These are phyloP conservation scores for Turritis glabra DNA, from an alignment of 345 rosid species.

Conservation along the genomic window DNA sequence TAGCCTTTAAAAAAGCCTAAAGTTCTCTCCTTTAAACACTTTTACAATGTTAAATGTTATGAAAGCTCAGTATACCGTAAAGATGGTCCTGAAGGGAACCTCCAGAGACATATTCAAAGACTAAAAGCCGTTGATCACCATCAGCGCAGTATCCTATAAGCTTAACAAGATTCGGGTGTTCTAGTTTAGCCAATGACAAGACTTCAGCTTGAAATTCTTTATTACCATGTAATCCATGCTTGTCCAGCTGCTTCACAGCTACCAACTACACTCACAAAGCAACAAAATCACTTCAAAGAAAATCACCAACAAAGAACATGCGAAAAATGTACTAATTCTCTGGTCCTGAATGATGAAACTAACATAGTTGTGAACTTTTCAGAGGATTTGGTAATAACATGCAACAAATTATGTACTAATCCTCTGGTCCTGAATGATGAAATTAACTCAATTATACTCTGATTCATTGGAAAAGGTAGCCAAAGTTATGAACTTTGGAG, in stretches of 20 bases:
- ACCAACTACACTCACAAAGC: slow-evolving; percentile 46
- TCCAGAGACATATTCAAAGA: slow-evolving; percentile 53
- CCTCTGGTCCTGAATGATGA: neutral
- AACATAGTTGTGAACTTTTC: neutral
- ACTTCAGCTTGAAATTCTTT: slow-evolving; percentile 65
- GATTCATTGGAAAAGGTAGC: neutral
- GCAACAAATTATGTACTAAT: neutral
- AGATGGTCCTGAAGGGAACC: slow-evolving; percentile 60
- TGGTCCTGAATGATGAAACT: neutral
- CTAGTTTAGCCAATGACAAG: slow-evolving; percentile 43
- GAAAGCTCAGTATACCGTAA: slow-evolving; percentile 42
- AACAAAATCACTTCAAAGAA: neutral
- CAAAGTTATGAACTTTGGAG: neutral
- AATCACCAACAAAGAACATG: neutral
- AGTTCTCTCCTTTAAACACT: neutral
- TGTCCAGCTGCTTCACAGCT: slow-evolving; percentile 75
- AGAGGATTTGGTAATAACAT: neutral
- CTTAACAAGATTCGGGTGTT: slow-evolving; percentile 59
- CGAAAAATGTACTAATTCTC: neutral
- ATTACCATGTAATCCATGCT: slow-evolving; percentile 53
- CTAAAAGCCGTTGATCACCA: slow-evolving; percentile 76
- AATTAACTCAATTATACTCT: neutral
- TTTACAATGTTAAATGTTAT: neutral
- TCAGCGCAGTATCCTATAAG: slow-evolving; percentile 75
- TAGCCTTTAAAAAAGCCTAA: neutral